These are phyloP conservation scores for Aristolochia californica DNA, from an alignment of 164 flowering plant species.

Conservation along the genomic window DNA sequence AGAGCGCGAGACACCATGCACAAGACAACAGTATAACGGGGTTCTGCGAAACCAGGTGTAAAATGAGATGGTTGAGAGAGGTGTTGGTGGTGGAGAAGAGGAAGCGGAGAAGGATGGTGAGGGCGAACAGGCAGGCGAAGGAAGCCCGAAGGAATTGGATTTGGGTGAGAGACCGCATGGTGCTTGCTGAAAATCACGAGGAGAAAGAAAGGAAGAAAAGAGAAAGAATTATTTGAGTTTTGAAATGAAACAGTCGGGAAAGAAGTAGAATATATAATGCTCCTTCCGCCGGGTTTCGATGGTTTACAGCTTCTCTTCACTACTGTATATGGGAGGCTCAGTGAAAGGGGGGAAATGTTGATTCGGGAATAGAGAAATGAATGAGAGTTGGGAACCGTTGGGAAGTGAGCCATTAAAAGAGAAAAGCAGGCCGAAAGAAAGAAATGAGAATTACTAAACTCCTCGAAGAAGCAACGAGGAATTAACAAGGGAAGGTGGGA, in stretches of 20 bases:
- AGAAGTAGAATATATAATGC: too few relatives aligned
- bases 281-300: too few relatives aligned
- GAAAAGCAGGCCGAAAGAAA: too few relatives aligned
- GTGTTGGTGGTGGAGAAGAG: slow-evolving; percentile 15
- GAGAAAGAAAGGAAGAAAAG: too few relatives aligned
- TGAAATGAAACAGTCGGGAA: too few relatives aligned
- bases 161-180: slow-evolving; percentile 4
- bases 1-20: slow-evolving; percentile 8
- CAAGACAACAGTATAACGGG: slow-evolving; percentile 14
- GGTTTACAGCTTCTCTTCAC: slow-evolving; percentile 6
- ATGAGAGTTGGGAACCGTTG: slow-evolving; percentile 12
- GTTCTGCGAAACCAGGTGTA: slow-evolving; percentile 10
- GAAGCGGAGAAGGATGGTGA: slow-evolving; percentile 21
- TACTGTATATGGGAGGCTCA: not conserved
- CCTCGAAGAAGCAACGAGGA: too few relatives aligned
- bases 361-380: not conserved
- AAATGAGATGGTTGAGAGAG: slow-evolving; percentile 10
- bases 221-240: too few relatives aligned
- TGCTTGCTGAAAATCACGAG: too few relatives aligned
- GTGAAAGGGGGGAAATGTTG: not conserved
- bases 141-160: slow-evolving; percentile 17
- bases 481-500: too few relatives aligned
- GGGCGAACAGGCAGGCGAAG: slow-evolving; percentile 19
- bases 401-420: slow-evolving; percentile 4
- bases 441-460: too few relatives aligned